Evolutionary conservation across 345 rosid species (phyloP), one percentile per base, ranked within the genome.

Genomic region (Crucihimalaya himalaica): DNA sequence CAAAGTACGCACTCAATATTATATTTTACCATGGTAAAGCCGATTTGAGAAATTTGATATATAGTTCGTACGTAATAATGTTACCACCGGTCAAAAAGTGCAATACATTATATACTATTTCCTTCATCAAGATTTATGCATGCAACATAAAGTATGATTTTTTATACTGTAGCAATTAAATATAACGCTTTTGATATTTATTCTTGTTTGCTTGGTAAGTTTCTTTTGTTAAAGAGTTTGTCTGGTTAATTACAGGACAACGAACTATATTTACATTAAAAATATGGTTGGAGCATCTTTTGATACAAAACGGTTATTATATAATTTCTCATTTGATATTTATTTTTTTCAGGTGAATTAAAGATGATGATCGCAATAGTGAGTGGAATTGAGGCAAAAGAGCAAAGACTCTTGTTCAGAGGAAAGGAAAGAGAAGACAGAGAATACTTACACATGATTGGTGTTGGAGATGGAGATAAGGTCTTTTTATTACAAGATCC

Each of bases 391-490:
- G 88, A 89, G 84, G 86, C 95, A 73, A 79, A 66, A 47, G 97
- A 87, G 87, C 97, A 94, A 53, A 87, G 97, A 81, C 56, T 91
- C 34, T 39, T 91, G 63, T 94, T 84, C 92, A 89, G 79, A 82
- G 98, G 98, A 68, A 94, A 91, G 75, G 98, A 94, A 67, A 88
- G 92, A 79, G 98, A 88, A 54, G 95, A 89, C 64, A 25, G 52
- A 8, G 98, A 89, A 65, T 85, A 78, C 74, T 68, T 94, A 63
- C 97, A 91, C 95, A 94, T 94, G 98, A 85, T 86, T 35, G 98
- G 98, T 3, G 95, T 94, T 67, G 81, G 84, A 78, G 92, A 91
- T 85, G 88, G 86, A 63, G 92, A 89, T 79, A 91, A 91, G 57
- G 84, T 94, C 58, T 80, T 94, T 28, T 65, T 91, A 72, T 70